These are phyloP conservation scores for Torulaspora globosa DNA, from an alignment of 1,139 yeast species.

Conservation along the genomic window DNA sequence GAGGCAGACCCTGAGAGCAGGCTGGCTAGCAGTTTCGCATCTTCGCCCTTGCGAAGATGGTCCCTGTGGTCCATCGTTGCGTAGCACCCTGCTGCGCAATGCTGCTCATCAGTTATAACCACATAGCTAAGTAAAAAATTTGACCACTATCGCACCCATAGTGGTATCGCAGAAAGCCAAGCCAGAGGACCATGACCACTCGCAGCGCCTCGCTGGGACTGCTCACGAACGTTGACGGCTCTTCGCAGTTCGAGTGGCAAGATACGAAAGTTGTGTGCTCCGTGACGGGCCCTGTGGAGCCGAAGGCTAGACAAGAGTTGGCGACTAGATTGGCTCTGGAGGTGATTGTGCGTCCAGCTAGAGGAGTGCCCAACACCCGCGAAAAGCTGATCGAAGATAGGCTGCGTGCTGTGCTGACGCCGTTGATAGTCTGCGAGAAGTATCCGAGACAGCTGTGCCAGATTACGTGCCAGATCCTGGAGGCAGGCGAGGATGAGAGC, in stretches of 20 bases:
- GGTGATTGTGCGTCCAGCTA: constrained; percentile 72
- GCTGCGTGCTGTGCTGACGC: constrained; percentile 56
- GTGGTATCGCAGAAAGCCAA: background rate
- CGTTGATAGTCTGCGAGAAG: constrained; percentile 58
- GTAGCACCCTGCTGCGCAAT: no score
- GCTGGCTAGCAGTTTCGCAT: constrained; percentile 45
- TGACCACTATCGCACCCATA: constrained; percentile 7
- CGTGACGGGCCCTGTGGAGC: constrained; percentile 89
- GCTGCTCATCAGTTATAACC: no score
- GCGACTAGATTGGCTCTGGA: constrained; percentile 79
- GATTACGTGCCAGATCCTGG: constrained; percentile 76
- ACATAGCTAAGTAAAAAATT: constrained; percentile 9
- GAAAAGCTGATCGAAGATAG: constrained; percentile 75
- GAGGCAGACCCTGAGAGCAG: constrained; percentile 67
- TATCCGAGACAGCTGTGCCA: constrained; percentile 86
- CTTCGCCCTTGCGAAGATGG: constrained; percentile 50
- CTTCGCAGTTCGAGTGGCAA: constrained; percentile 54
- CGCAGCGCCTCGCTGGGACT: constrained; percentile 31
- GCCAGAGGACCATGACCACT: constrained; percentile 4
- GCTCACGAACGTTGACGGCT: constrained; percentile 70
- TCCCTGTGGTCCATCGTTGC: constrained; percentile 35
- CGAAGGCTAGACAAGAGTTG: constrained; percentile 75
- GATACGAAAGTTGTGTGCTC: constrained; percentile 63
- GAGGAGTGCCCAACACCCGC: constrained; percentile 70
- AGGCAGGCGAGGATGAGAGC: constrained; percentile 49